phyloP scores from a whole-genome alignment of 176 grass and related monocot genomes.

The Triticum dicoccoides region DNA sequence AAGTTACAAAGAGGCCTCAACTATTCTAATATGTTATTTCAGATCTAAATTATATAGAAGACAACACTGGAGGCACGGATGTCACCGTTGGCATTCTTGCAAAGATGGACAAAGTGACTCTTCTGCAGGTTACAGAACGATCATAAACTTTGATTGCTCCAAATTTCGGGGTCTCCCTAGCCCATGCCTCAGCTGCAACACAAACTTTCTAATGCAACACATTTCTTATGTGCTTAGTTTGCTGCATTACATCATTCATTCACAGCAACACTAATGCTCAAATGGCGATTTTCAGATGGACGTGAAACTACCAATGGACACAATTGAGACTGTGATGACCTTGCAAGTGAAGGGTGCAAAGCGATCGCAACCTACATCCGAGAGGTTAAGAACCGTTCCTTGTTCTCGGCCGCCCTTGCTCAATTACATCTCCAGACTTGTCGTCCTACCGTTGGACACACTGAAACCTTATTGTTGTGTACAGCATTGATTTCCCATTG shows the following conservation, averaged over 20 bases:
- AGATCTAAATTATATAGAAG: conserved; percentile 96
- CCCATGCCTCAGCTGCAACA: conserved; percentile 7
- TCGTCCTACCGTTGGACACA: not conserved
- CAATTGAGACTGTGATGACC: conserved; percentile 92
- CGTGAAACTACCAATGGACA: conserved; percentile 83
- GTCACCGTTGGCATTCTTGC: conserved; percentile 85
- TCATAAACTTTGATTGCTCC: conserved; percentile 1
- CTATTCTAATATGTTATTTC: conserved; percentile 25
- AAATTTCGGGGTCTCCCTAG: not conserved
- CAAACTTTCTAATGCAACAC: not conserved
- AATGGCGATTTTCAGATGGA: conserved; percentile 62
- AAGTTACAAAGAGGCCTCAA: not conserved
- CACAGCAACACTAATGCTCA: conserved; percentile 22
- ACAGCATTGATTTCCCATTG: not conserved
- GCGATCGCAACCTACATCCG: conserved; percentile 79
- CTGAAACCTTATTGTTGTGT: not conserved
- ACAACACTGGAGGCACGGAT: conserved; percentile 89
- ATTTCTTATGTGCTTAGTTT: not conserved
- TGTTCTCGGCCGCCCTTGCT: not conserved
- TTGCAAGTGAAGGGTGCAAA: conserved; percentile 95
- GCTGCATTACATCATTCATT: not conserved
- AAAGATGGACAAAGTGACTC: conserved; percentile 96
- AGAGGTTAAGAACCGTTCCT: conserved; percentile 41
- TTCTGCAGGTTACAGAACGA: conserved; percentile 70
- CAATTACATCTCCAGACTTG: too few species aligned